Evolutionary conservation across 1,284 basidiomycete genomes (phyloP).

Genomic region (Microbotryum saponariae): DNA sequence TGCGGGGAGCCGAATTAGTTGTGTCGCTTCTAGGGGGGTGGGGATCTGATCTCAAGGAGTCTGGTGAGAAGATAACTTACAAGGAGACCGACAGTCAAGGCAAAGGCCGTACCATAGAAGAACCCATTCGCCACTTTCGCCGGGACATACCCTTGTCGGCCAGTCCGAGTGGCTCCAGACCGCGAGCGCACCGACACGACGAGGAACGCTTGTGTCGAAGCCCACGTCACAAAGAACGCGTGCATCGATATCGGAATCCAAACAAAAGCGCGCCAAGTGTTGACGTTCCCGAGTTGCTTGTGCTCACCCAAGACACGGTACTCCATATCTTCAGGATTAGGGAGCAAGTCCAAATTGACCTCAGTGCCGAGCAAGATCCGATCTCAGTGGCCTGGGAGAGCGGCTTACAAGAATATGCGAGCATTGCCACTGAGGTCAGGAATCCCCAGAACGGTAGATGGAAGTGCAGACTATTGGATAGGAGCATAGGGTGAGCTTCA

Average conservation of each 20-base stretch:
- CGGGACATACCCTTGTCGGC: not conserved
- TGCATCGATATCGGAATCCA: conserved; percentile 4
- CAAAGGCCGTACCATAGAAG: not conserved
- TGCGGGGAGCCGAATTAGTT: no score
- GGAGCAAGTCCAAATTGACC: no score
- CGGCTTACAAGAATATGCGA: not conserved
- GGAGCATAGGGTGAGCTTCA: not conserved
- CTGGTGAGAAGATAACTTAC: not conserved
- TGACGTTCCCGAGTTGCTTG: not conserved
- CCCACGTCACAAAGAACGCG: not conserved
- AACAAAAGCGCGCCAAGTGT: not conserved
- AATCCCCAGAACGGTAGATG: not conserved
- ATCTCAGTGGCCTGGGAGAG: not conserved
- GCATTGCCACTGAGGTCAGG: not conserved
- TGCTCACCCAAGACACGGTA: not conserved
- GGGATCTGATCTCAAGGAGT: no score
- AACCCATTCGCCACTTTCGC: not conserved
- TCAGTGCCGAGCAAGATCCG: not conserved
- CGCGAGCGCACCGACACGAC: not conserved
- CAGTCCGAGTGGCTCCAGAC: not conserved
- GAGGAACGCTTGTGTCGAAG: not conserved
- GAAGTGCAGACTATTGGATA: not conserved
- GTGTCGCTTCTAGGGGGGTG: no score
- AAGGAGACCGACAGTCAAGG: not conserved
- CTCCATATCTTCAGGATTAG: not conserved